These are phyloP conservation scores for Blastosporella zonata DNA, from an alignment of 1,284 basidiomycete genomes.

Conservation along the genomic window DNA sequence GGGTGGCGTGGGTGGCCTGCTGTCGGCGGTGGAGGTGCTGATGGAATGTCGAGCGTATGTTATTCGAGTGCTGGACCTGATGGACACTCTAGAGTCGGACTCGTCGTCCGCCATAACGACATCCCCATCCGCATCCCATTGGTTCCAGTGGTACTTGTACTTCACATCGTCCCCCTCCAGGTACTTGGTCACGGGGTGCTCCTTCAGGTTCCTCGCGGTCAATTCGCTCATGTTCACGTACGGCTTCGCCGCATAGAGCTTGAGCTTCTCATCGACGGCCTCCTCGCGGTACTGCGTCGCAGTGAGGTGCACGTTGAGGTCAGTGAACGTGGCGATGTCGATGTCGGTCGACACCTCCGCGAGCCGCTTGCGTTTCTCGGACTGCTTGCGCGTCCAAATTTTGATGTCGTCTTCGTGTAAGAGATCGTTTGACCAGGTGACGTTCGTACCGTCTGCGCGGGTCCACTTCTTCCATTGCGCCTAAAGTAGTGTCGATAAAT, in stretches of 20 bases:
- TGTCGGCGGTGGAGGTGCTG: background rate
- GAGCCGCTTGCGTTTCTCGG: slow-evolving; percentile 18
- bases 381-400: slow-evolving; percentile 26
- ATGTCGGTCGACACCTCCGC: slow-evolving; percentile 28
- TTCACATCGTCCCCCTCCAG: too few species aligned
- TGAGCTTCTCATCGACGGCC: slow-evolving; percentile 42
- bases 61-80: background rate
- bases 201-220: slow-evolving; percentile 11
- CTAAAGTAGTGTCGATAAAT: slow-evolving; percentile 1
- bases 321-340: slow-evolving; percentile 26
- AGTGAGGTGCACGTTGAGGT: slow-evolving; percentile 39
- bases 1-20: background rate
- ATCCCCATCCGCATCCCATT: background rate
- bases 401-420: slow-evolving; percentile 14
- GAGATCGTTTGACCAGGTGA: slow-evolving; percentile 31
- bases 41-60: too few species aligned
- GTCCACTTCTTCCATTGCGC: slow-evolving; percentile 33
- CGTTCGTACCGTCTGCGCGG: slow-evolving; percentile 33
- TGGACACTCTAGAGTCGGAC: background rate
- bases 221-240: slow-evolving; percentile 14
- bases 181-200: background rate
- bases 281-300: slow-evolving; percentile 39
- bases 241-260: slow-evolving; percentile 5
- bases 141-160: background rate
- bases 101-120: background rate